phyloP scores from a whole-genome alignment of 2,329 filamentous ascomycete genomes.

The Ilyonectria robusta region DNA sequence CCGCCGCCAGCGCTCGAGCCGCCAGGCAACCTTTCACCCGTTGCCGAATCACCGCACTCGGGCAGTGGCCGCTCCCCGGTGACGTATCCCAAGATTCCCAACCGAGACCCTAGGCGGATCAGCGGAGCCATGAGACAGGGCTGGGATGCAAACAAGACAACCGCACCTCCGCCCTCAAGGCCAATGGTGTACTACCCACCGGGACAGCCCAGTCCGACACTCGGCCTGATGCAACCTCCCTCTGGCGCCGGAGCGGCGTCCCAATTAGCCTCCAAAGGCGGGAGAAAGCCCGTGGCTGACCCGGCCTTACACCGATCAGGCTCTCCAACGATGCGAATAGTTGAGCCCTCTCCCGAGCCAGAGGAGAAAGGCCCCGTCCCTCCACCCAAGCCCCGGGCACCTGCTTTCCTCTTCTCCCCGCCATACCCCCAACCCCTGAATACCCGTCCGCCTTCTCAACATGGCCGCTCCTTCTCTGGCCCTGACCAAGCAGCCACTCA shows the following conservation, averaged over 20 bases:
- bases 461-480: slow-evolving; percentile 34
- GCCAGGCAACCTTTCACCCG: slow-evolving; percentile 61
- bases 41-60: slow-evolving; percentile 62
- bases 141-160: slow-evolving; percentile 36
- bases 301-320: slow-evolving; percentile 43
- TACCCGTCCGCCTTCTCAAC: slow-evolving; percentile 31
- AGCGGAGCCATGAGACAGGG: slow-evolving; percentile 30
- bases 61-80: slow-evolving; percentile 51
- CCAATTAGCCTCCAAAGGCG: slow-evolving; percentile 11
- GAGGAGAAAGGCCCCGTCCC: slow-evolving; percentile 15
- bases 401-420: slow-evolving; percentile 43
- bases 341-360: slow-evolving; percentile 53
- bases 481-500: slow-evolving; percentile 27
- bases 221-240: slow-evolving; percentile 52
- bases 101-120: slow-evolving; percentile 40
- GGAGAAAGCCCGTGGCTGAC: slow-evolving; percentile 35
- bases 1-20: slow-evolving; percentile 38
- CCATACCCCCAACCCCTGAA: slow-evolving; percentile 45
- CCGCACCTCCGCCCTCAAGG: slow-evolving; percentile 51
- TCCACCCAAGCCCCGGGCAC: slow-evolving; percentile 30
- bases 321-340: slow-evolving; percentile 56
- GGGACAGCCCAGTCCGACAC: slow-evolving; percentile 60
- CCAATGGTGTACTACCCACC: slow-evolving; percentile 53
- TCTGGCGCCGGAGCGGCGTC: slow-evolving; percentile 19
- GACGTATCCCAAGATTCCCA: slow-evolving; percentile 50